Percentiles rank a stretch among this genome's conserved stretches.
These are phyloP conservation scores for Nannochloropsis salina DNA, from an alignment of 108 stramenopile species.

Conservation along the genomic window DNA sequence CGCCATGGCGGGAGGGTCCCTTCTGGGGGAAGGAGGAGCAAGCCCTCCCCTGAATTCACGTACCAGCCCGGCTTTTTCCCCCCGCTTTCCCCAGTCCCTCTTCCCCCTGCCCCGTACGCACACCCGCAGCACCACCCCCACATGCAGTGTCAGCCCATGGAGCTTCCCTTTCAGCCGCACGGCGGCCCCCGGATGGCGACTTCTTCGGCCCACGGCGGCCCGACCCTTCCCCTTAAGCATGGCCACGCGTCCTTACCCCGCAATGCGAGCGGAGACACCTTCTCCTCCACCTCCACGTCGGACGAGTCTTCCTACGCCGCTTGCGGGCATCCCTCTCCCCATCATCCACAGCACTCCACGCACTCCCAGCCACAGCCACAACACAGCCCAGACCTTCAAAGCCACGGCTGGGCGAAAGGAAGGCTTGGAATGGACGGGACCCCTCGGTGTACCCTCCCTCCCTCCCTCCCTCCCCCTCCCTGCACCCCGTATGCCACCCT, in stretches of 20 bases:
- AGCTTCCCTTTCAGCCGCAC: too few relatives aligned
- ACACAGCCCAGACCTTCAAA: neutral
- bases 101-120: neutral
- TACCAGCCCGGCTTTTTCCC: neutral
- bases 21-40: neutral
- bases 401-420: neutral
- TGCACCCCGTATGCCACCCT: too few relatives aligned
- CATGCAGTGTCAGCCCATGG: neutral
- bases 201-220: too few relatives aligned
- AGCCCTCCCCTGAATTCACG: too few relatives aligned
- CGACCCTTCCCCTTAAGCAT: too few relatives aligned
- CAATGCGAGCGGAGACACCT: neutral
- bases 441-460: too few relatives aligned
- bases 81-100: neutral
- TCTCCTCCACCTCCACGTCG: neutral
- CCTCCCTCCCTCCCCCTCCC: neutral
- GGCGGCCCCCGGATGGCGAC: too few relatives aligned
- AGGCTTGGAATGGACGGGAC: too few relatives aligned
- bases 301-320: neutral
- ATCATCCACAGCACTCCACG: neutral
- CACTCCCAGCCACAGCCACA: neutral
- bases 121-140: neutral
- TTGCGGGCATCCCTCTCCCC: neutral
- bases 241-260: neutral
- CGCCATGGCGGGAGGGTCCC: neutral